Conservation (phyloP, 139 green algal species). For the Prasinococcaceae sp. region DNA sequence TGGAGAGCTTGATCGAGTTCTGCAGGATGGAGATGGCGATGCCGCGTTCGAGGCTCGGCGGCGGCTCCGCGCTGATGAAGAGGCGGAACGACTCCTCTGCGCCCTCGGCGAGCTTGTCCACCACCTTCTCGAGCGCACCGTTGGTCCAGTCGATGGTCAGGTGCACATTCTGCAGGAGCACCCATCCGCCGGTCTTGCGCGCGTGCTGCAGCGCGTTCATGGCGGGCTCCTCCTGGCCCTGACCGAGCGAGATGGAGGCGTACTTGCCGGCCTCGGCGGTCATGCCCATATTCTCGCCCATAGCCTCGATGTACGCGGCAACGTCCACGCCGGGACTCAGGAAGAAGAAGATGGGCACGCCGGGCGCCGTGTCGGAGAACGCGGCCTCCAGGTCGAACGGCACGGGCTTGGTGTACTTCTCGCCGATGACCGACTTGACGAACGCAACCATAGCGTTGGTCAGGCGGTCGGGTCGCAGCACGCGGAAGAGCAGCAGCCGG, state of each 20-base stretch:
- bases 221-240: slow-evolving; percentile 77
- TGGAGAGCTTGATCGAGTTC: slow-evolving; percentile 81
- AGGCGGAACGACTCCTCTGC: slow-evolving; percentile 74
- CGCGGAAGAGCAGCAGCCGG: slow-evolving; percentile 56
- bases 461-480: slow-evolving; percentile 69
- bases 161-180: slow-evolving; percentile 58
- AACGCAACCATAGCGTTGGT: slow-evolving; percentile 66
- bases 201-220: slow-evolving; percentile 62
- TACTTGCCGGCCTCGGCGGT: slow-evolving; percentile 4
- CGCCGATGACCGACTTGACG: slow-evolving; percentile 57
- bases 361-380: not conserved
- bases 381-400: slow-evolving; percentile 57
- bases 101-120: slow-evolving; percentile 54
- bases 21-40: slow-evolving; percentile 78
- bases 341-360: slow-evolving; percentile 72
- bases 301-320: slow-evolving; percentile 56
- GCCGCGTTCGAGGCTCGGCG: slow-evolving; percentile 54
- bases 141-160: slow-evolving; percentile 13
- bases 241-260: slow-evolving; percentile 37
- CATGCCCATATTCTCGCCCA: slow-evolving; percentile 54
- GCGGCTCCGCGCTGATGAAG: slow-evolving; percentile 79
- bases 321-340: slow-evolving; percentile 67
- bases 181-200: slow-evolving; percentile 76
- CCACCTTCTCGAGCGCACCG: slow-evolving; percentile 30
- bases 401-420: slow-evolving; percentile 39